Base-by-base conservation (phyloP, 2,329 filamentous ascomycete species). In the Scedosporium minutisporum region DNA sequence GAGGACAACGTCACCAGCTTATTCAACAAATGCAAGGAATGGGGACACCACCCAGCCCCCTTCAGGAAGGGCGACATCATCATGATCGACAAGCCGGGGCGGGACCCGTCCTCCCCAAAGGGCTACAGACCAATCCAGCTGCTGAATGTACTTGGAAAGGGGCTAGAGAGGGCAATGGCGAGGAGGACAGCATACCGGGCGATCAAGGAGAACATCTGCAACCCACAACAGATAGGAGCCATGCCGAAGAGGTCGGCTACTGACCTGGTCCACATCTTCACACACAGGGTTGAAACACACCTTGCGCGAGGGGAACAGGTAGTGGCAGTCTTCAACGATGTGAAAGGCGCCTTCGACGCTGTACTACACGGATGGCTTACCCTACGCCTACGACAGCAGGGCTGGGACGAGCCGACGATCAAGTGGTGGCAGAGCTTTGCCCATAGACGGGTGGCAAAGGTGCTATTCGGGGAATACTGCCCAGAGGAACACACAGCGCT, bases 311-410 rank as follows among this genome's bases (percentile, higher is more conserved):
- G 38, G 14, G 14, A 42, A 42, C 38, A 42, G 6, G 38, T 42
- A 6, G 38, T 42, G 6, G 38, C 38, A 25, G 57, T 64, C 9
- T 62, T 18, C 57, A 57, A 60, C n/a, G 63, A 64, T 46, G 41
- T 64, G 3, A 60, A 59, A 16, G 63, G 63, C 6, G 61, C 60
- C 25, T 64, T 64, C 42, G 58, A 63, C 12, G 48, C 58, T 21
- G 58, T 64, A 38, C 61, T 64, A 3, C 41, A n/a, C 3, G 61
- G 63, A 9, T 48, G 58, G 14, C 41, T 64, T 4, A 55, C 60
- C 16, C 58, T 60, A 1, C 27, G 27, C n/a, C 60, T 64, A 16
- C 57, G 27, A 14, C 21, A 58, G 33, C 51, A 64, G 41, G 61
- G 63, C 4, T 64, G 38, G 60, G 60, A 57, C 1, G 38, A 57